Percentiles rank a stretch among this genome's conserved stretches.
These are phyloP conservation scores for Uronychia binucleata DNA, from an alignment of 73 alveolate genomes.

Conservation along the genomic window DNA sequence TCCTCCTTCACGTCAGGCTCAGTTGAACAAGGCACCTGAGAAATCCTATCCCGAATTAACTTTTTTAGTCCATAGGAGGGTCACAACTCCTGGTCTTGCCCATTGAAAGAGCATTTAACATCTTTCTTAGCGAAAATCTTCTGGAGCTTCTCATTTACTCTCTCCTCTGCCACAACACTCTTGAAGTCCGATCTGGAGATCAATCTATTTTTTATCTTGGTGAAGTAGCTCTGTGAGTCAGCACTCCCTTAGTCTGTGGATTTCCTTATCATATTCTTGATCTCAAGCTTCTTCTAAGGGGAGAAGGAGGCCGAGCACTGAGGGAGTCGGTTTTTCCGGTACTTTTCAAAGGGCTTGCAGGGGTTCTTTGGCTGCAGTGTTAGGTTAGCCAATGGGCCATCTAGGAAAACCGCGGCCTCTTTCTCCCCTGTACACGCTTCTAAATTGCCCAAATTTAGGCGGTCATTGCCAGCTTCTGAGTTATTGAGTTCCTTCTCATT, in stretches of 20 bases:
- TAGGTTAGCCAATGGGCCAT: neutral
- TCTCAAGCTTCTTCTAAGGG: too few species aligned
- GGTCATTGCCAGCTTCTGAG: neutral
- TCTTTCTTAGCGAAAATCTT: neutral
- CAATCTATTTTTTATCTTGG: neutral
- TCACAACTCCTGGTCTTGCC: too few species aligned
- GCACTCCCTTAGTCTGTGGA: neutral
- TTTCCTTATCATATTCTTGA: too few species aligned
- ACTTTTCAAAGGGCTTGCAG: neutral
- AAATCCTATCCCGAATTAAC: too few species aligned
- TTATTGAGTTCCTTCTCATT: too few species aligned
- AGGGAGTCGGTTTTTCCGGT: neutral
- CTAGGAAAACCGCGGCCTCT: too few species aligned
- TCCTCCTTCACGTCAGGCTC: too few species aligned
- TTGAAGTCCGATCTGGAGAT: neutral
- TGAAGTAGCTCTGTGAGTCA: neutral
- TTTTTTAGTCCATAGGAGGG: too few species aligned
- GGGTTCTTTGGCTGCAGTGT: neutral
- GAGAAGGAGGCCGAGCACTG: neutral
- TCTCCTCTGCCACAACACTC: neutral
- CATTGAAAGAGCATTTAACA: too few species aligned
- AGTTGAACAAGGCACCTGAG: too few species aligned
- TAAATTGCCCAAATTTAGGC: neutral
- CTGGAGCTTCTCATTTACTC: neutral
- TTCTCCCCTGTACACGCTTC: neutral